Evolutionary conservation across 1,284 basidiomycete species (phyloP), one percentile per base, ranked within the genome.

Genomic region (Cystobasidiaceae sp.): DNA sequence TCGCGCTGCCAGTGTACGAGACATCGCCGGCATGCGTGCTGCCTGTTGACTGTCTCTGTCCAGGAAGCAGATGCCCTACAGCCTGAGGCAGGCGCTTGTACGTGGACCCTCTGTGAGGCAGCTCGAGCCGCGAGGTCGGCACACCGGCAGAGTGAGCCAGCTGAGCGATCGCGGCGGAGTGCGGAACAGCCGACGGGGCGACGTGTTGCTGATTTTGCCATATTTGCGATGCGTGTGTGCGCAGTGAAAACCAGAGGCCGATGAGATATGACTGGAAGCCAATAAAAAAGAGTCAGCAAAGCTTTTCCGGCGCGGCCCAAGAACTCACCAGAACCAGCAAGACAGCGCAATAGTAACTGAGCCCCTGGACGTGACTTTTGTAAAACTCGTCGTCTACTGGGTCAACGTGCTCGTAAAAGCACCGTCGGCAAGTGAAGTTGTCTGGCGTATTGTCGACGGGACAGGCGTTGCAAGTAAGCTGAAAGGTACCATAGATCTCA

Each of bases 211-310:
- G 92, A 74, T 97, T 97, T 76, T 98, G 93, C 96, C 96, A 99
- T 72, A 99, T 99, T 76, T 98, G 96, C 15, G 89, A 88, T 2
- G 96, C 96, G 76, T 99, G 96, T 0, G 96, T 99, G 48, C 93
- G 88, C 19, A 99, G 84, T 48, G 94, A 97, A 81, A 98, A 99
- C 96, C 96, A 98, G 0, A 98, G 81, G 34, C 96, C 96, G 66
- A 98, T 86, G 48, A 96, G 83, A 78, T 99, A 99, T 0, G 96
- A 97, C 91, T 96, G 69, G n/a, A 30, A 41, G 32, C n/a, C n/a
- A n/a, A n/a, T n/a, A n/a, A n/a, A n/a, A 5, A 17, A 2, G 19
- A n/a, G n/a, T n/a, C n/a, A n/a, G n/a, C n/a, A n/a, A n/a, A n/a
- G n/a, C n/a, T n/a, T n/a, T n/a, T n/a, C 11, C 13, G 30, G 33